A percentile compares a stretch with the other conserved stretches of the same genome.
phyloP scores from a whole-genome alignment of 1,284 basidiomycete species.

The Athelia psychrophila region DNA sequence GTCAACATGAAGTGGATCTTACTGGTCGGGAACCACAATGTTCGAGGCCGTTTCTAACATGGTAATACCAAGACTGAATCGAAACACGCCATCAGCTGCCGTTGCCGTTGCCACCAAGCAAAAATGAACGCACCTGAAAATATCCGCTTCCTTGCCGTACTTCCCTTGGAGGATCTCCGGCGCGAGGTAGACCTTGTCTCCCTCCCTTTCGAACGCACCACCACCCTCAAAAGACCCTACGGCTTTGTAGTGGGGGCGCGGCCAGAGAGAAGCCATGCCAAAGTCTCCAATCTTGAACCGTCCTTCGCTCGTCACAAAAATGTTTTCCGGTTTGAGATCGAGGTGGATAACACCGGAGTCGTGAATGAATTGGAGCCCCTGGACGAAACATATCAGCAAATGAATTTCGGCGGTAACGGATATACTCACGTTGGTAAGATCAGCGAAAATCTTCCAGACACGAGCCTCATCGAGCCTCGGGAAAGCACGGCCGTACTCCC shows the following conservation, averaged over 20 bases:
- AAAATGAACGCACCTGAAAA: constrained; percentile 78
- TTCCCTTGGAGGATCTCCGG: constrained; percentile 92
- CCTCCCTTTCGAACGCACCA: constrained; percentile 87
- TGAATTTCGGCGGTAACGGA: constrained; percentile 28
- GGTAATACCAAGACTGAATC: constrained; percentile 84
- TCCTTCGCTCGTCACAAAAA: constrained; percentile 88
- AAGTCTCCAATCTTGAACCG: constrained; percentile 98
- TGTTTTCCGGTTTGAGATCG: constrained; percentile 97
- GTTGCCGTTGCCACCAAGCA: constrained; percentile 19
- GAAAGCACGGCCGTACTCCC: constrained; percentile 87
- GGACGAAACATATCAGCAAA: constrained; percentile 20
- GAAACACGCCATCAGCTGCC: constrained; percentile 38
- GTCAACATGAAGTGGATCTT: constrained; percentile 36
- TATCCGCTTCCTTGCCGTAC: constrained; percentile 93
- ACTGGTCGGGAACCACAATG: constrained; percentile 97
- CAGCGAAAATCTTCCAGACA: constrained; percentile 96
- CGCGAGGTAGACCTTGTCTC: constrained; percentile 98
- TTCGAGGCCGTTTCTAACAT: constrained; percentile 95
- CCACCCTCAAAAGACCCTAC: constrained; percentile 30
- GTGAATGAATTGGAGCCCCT: constrained; percentile 93
- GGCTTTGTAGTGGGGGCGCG: constrained; percentile 45
- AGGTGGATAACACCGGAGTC: constrained; percentile 89
- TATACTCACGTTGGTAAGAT: constrained; percentile 81
- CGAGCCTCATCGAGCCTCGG: constrained; percentile 88
- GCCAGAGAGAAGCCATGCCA: constrained; percentile 93